phyloP scores from a whole-genome alignment of 495 filamentous ascomycete genomes.

The Pseudomonodictys pantanalensis region DNA sequence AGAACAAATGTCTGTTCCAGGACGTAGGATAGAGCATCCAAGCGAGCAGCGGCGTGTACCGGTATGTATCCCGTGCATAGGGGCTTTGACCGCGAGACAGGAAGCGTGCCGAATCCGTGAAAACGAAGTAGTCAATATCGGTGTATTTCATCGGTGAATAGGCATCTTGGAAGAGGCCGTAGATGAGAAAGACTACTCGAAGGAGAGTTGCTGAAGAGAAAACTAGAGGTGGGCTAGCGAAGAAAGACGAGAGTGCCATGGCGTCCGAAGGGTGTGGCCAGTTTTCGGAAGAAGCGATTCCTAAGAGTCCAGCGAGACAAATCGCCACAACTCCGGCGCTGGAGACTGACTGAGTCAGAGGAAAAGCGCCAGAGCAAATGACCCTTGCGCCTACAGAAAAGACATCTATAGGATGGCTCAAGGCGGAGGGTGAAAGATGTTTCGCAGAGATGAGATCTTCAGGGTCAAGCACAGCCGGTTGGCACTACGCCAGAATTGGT shows the following conservation, averaged over 20 bases:
- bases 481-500: too few species aligned
- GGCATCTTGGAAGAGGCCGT: conserved; percentile 88
- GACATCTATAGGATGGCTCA: too few species aligned
- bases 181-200: conserved; percentile 69
- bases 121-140: conserved; percentile 97
- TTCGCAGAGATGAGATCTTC: too few species aligned
- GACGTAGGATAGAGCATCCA: conserved; percentile 86
- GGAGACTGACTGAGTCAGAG: too few species aligned
- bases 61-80: conserved; percentile 88
- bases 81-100: conserved; percentile 63
- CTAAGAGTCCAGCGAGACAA: too few species aligned
- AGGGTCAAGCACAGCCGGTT: too few species aligned
- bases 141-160: conserved; percentile 92
- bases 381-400: too few species aligned
- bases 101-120: conserved; percentile 92
- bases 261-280: too few species aligned
- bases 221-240: conserved; percentile 41
- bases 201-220: conserved; percentile 68
- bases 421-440: too few species aligned
- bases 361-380: too few species aligned
- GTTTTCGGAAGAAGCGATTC: too few species aligned
- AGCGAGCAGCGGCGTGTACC: conserved; percentile 90
- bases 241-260: conserved; percentile 28
- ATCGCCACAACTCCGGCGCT: too few species aligned
- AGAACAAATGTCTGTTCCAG: conserved; percentile 62